Evolutionary conservation across 257 asterid genomes (phyloP), one percentile per base, ranked within the genome.

Genomic region (Verbascum thapsus): DNA sequence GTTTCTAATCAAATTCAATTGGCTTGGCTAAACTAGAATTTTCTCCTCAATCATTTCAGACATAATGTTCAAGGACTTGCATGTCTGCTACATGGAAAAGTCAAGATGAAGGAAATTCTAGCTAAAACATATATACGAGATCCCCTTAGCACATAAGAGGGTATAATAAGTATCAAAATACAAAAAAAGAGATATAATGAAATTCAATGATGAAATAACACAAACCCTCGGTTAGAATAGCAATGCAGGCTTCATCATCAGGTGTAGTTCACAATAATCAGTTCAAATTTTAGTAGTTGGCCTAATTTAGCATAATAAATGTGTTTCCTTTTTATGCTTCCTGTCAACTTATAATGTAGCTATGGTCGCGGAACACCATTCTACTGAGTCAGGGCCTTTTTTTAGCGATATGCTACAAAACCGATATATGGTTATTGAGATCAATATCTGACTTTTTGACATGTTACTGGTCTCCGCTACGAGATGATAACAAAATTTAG

Each of bases 21-120:
- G 53, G 16, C 12, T 53, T 32, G 37, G 64, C 32, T 39, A 17
- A 66, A 34, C 38, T 53, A 35, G 10, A 16, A 65, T 22, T n/a
- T 15, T 10, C 16, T 17, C 0, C 30, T 39, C 50, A 2, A 42
- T 18, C 10, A 34, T 42, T 58, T 67, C 4, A 19, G 15, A 32
- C 13, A 57, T 0, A 59, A 40, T 8, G 11, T 13, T 16, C 30
- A 26, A 10, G 7, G 26, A 44, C n/a, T 20, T 47, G 43, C 30
- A 18, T 3, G n/a, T 12, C 12, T 34, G 23, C 20, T 15, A 18
- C 34, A 30, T 37, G 43, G 53, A 52, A 41, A 42, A 53, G 42
- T 30, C 22, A 39, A 70, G 3, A 34, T 42, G 8, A 22, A 37
- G 15, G 17, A 32, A 32, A 15, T 49, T 38, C 8, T 37, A 10